Base-by-base conservation (phyloP, 306 rosid genomes). In the Quercus bicolor region DNA sequence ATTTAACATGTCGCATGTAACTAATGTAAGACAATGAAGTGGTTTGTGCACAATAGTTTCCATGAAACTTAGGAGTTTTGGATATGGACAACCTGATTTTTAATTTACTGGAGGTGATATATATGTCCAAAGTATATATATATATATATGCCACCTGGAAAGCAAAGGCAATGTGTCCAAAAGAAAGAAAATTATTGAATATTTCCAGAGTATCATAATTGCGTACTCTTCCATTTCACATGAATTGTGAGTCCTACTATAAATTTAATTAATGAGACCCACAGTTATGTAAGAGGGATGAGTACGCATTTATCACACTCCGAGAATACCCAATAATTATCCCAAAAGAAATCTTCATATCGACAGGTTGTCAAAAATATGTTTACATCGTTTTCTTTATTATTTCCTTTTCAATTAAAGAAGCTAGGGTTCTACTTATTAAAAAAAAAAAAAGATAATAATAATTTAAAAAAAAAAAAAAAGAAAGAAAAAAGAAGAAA, bases 251-350 rank as follows among this genome's bases (percentile, higher is more conserved):
- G 7, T 33, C 0, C 0, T 0, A 33, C 7, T 0, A 33, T 33
- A 33, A 33, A 33, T 33, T 33, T 33, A 33, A 33, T 33, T 33
- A 5, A 1, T 5, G 7, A 0, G 1, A 33, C 7, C 0, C 0
- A 33, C 37, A 33, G 0, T 33, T 33, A 33, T 33, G 7, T 33
- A 6, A 33, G 1, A 33, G 0, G 0, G 1, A 2, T 6, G 2
- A 34, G 0, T 34, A 34, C 0, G 2, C 0, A 6, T 34, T 34
- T 34, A 34, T 34, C 0, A 0, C 0, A 34, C 9, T 34, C 0
- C 0, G 0, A 34, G 0, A 34, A 0, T 34, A 34, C 8, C 0
- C 0, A 34, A 34, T 6, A 34, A 34, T 34, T 34, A 6, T 8
- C 2, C 3, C 15, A 57, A 57, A 57, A 9, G 16, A 57, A 21